phyloP scores from a whole-genome alignment of 345 rosid genomes.

The Populus tremula region DNA sequence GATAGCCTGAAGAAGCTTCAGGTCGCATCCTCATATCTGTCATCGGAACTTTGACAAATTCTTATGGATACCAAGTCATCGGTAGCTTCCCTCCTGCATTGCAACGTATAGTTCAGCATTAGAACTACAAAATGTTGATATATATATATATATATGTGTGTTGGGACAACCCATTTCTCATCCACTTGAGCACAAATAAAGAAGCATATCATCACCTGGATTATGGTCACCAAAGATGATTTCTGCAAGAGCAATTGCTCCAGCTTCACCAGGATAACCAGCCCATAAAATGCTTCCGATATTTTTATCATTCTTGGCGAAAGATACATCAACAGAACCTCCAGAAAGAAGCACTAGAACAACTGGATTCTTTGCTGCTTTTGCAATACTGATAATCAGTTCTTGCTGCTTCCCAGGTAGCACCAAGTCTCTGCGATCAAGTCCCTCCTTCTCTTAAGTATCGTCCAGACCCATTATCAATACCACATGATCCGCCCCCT shows the following conservation, averaged over 20 bases:
- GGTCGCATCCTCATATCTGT: constrained; percentile 85
- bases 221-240: constrained; percentile 85
- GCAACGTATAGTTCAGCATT: background rate
- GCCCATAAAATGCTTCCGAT: constrained; percentile 88
- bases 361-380: constrained; percentile 63
- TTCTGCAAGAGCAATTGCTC: constrained; percentile 77
- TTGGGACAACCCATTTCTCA: background rate
- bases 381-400: constrained; percentile 56
- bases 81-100: constrained; percentile 78
- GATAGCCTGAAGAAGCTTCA: constrained; percentile 49
- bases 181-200: background rate
- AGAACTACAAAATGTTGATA: background rate
- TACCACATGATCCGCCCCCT: constrained; percentile 59
- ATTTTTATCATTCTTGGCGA: constrained; percentile 49
- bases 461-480: constrained; percentile 83
- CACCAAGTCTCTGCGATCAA: constrained; percentile 61
- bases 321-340: constrained; percentile 79
- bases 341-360: constrained; percentile 69
- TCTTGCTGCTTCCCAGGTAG: constrained; percentile 78
- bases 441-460: constrained; percentile 68
- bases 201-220: constrained; percentile 50
- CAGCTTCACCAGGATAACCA: constrained; percentile 92
- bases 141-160: too few species aligned
- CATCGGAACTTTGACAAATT: constrained; percentile 57
- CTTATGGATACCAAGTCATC: constrained; percentile 80